These are phyloP conservation scores for Neoascochyta sp. DNA, from an alignment of 2,329 filamentous ascomycete species.

Conservation along the genomic window DNA sequence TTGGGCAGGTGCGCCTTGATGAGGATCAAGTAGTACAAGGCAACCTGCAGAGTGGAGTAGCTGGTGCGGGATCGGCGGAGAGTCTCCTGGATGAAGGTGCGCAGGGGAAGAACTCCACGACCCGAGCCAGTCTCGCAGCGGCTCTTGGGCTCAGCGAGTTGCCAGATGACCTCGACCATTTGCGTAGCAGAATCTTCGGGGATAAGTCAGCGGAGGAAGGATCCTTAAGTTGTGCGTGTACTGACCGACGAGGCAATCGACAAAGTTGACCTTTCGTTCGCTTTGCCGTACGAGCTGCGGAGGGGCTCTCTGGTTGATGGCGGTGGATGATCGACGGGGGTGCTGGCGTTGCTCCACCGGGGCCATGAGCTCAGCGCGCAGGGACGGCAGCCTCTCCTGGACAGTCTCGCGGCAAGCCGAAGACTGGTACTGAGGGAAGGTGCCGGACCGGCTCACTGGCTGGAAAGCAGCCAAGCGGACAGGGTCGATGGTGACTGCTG, in stretches of 20 bases:
- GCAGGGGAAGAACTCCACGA: conserved; percentile 79
- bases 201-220: conserved; percentile 29
- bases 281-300: conserved; percentile 79
- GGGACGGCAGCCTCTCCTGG: conserved; percentile 30
- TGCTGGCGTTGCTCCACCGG: conserved; percentile 62
- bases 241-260: conserved; percentile 98
- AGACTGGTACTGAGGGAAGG: conserved; percentile 36
- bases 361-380: conserved; percentile 45
- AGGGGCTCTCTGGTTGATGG: conserved; percentile 59
- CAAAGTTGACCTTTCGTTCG: conserved; percentile 91
- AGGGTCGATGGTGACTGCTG: conserved; percentile 21
- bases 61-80: conserved; percentile 90
- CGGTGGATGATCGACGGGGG: conserved; percentile 55
- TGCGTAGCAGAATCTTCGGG: conserved; percentile 87
- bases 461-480: conserved; percentile 24
- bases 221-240: conserved; percentile 33
- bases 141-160: conserved; percentile 76
- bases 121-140: conserved; percentile 62
- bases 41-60: conserved; percentile 95
- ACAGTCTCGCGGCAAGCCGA: conserved; percentile 37
- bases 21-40: conserved; percentile 90
- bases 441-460: conserved; percentile 35
- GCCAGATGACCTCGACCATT: conserved; percentile 97
- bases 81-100: conserved; percentile 97
- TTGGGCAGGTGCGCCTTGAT: conserved; percentile 86